Evolutionary conservation across 495 filamentous ascomycete species (phyloP), one percentile per base, ranked within the genome.

Genomic region (Lasiosphaeriaceae sp.): DNA sequence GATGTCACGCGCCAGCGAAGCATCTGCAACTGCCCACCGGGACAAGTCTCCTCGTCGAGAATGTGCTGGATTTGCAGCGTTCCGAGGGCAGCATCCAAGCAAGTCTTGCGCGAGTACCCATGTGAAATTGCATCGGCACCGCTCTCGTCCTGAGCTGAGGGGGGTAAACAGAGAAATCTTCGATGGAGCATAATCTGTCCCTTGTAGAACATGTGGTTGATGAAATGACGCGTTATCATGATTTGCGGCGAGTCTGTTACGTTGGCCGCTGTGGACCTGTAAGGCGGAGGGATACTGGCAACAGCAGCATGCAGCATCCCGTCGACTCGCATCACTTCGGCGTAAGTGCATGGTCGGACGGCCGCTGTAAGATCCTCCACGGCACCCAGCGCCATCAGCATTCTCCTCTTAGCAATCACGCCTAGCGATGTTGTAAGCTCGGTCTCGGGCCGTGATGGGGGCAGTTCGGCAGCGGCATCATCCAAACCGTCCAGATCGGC

Each of bases 321-420:
- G 55, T 80, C 74, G 44, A 76, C 61, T 12, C 52, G 63, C 47
- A 75, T 59, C 12, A 76, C 69, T 44, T 76, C 71, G 1, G 55
- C 57, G 49, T 78, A 75, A 20, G 55, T 56, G 50, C 64, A 62
- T n/a, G 53, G 50, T 3, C 49, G 54, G 24, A 60, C 57, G 47
- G 63, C 64, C 20, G 62, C 65, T 7, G 57, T 61, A 2, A 67
- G 29, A 41, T 83, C 80, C 12, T 72, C 66, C 20, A 77, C 72
- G 45, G 75, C 66, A 11, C 71, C 77, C 48, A 77, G 74, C n/a
- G 77, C 60, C 1, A 63, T 58, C 11, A 67, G 65, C 17, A 80
- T 51, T 26, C 70, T 65, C 16, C 62, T 64, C 50, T 79, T 77
- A 2, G 70, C 67, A 19, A 78, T 72, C 1, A 71, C 62, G 51